Evolutionary conservation across 495 filamentous ascomycete genomes (phyloP), one percentile per base, ranked within the genome.

Genomic region (Penicillium waksmanii): DNA sequence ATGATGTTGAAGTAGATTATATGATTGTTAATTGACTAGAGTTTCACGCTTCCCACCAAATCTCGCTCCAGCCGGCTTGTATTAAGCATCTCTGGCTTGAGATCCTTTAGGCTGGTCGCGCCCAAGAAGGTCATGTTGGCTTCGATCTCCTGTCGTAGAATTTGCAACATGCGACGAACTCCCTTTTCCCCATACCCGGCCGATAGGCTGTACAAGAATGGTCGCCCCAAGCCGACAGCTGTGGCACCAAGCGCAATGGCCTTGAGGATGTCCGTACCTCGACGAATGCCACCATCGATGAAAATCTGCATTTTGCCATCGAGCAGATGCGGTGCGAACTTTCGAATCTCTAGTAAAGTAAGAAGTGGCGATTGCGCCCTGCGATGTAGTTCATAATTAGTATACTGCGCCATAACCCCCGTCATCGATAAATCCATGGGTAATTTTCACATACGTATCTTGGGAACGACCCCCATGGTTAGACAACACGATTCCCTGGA

Each of bases 211-310:
- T 88, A 96, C 56, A 97, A 68, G 75, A 94, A 93, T 5, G 92
- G 92, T 12, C 93, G 78, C 5, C 93, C 92, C 57, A 96, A 88
- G 9, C 92, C 91, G 3, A 96, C 92, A 12, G 90, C 93, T 60
- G 82, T 91, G 0, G 93, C 92, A 6, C 92, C 92, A 8, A 96
- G 76, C 55, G 91, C 93, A 34, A 96, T 74, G 23, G 92, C 92
- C 74, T 96, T 96, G 72, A 96, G 81, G 55, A 96, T 90, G 69
- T 96, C 92, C 3, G 91, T 93, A 6, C 87, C 93, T 36, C 91
- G 81, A 1, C 93, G 83, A 38, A 96, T 83, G 33, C 92, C 92
- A 36, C 92, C 91, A 71, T 96, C 92, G 58, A 96, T 73, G 68
- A 85, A 94, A 43, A 96, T 80, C 68, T 96, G 89, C 66, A 96